Percentiles rank a stretch among this genome's conserved stretches.
phyloP scores from a whole-genome alignment of 495 filamentous ascomycete genomes.

The Cercophora samala region DNA sequence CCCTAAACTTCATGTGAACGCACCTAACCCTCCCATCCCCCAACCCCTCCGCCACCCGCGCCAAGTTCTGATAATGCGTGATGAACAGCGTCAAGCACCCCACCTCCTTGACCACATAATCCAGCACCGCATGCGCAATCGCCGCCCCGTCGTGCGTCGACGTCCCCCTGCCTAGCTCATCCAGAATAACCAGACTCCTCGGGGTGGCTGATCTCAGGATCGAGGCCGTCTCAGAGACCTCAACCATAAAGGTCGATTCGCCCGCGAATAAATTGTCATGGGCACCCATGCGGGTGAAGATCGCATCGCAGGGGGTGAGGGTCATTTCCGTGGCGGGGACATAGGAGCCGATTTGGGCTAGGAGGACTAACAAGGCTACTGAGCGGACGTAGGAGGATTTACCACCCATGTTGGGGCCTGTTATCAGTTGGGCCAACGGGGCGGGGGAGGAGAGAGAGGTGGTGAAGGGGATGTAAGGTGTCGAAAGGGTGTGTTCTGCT shows the following conservation, averaged over 20 bases:
- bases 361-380: constrained; percentile 85
- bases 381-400: constrained; percentile 94
- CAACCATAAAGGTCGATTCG: constrained; percentile 97
- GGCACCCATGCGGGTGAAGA: constrained; percentile 96
- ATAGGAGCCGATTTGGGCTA: constrained; percentile 93
- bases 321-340: constrained; percentile 74
- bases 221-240: constrained; percentile 84
- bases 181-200: constrained; percentile 81
- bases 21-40: constrained; percentile 60
- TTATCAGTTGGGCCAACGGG: constrained; percentile 76
- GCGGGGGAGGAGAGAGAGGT: constrained; percentile 61
- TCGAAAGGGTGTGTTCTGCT: constrained; percentile 85
- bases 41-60: constrained; percentile 65
- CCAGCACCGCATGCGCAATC: constrained; percentile 88
- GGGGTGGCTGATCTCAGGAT: constrained; percentile 86
- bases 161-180: constrained; percentile 91
- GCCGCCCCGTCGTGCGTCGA: constrained; percentile 94
- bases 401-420: constrained; percentile 98
- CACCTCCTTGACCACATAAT: constrained; percentile 72
- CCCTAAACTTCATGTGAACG: constrained; percentile 75
- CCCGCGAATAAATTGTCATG: constrained; percentile 94
- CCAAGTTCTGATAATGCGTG: constrained; percentile 91
- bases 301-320: constrained; percentile 82
- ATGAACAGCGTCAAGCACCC: constrained; percentile 85
- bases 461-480: constrained; percentile 89